phyloP scores from a whole-genome alignment of 176 grass and related monocot species.

The Musa beccarii region DNA sequence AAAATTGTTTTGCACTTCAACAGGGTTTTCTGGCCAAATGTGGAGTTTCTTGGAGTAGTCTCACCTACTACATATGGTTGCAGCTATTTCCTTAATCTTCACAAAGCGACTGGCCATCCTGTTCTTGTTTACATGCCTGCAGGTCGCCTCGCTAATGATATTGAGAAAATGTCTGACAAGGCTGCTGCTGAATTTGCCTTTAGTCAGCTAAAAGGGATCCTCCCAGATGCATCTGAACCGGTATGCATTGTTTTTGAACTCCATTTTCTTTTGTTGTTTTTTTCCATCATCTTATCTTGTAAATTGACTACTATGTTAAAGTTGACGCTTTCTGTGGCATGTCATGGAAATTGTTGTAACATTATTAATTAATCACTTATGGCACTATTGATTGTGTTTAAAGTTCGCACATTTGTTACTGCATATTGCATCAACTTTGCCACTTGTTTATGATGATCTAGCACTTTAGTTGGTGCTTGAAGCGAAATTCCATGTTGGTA shows the following conservation, averaged over 20 bases:
- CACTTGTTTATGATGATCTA: too few species aligned
- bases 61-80: constrained; percentile 80
- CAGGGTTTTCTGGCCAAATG: constrained; percentile 96
- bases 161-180: constrained; percentile 86
- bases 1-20: constrained; percentile 90
- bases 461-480: too few species aligned
- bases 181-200: constrained; percentile 85
- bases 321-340: too few species aligned
- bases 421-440: too few species aligned
- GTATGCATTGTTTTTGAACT: constrained; percentile 13
- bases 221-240: constrained; percentile 78
- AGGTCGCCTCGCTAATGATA: constrained; percentile 74
- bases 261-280: background rate
- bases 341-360: too few species aligned
- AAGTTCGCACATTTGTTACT: too few species aligned
- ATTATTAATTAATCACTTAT: too few species aligned
- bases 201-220: constrained; percentile 76
- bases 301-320: too few species aligned
- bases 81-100: constrained; percentile 99
- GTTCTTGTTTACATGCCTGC: constrained; percentile 99
- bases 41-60: constrained; percentile 93
- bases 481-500: too few species aligned
- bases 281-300: background rate
- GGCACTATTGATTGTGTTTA: too few species aligned
- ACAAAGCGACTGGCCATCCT: constrained; percentile 81